Conservation (phyloP, 306 rosid genomes). For the Clitoria ternatea region DNA sequence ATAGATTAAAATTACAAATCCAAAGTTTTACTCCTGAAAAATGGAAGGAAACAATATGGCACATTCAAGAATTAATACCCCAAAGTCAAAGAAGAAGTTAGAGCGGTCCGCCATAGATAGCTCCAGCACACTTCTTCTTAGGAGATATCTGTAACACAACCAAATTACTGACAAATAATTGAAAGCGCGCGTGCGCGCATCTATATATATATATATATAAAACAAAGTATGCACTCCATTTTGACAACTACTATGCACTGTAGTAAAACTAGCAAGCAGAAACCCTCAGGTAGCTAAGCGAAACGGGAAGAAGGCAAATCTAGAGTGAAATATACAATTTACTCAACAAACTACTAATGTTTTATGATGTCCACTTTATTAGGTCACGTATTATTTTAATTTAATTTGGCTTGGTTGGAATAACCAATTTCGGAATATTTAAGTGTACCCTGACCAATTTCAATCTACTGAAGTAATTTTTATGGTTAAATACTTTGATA, state of each 20-base stretch:
- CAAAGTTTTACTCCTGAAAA: neutral
- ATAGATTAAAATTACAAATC: neutral
- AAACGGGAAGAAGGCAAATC: neutral
- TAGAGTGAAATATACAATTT: neutral
- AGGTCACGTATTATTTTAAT: neutral
- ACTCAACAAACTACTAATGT: neutral
- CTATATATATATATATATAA: no score
- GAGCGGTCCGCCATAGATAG: constrained; percentile 91
- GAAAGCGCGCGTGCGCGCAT: no score
- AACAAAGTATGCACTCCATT: neutral
- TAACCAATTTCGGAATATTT: neutral
- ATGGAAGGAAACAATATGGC: neutral
- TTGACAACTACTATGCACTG: constrained; percentile 1
- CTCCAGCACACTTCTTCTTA: constrained; percentile 95
- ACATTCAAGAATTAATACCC: constrained; percentile 50
- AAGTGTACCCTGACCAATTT: neutral
- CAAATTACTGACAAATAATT: constrained; percentile 11
- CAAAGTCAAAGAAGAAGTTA: constrained; percentile 93
- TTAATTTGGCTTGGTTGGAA: neutral
- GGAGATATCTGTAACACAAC: constrained; percentile 67
- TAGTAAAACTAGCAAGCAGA: constrained; percentile 1
- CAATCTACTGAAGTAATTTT: neutral
- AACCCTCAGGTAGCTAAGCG: neutral
- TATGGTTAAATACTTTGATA: neutral
- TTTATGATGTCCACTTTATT: neutral